phyloP scores from a whole-genome alignment of 768 basidiomycete species.

The Leucocoprinus sp. region DNA sequence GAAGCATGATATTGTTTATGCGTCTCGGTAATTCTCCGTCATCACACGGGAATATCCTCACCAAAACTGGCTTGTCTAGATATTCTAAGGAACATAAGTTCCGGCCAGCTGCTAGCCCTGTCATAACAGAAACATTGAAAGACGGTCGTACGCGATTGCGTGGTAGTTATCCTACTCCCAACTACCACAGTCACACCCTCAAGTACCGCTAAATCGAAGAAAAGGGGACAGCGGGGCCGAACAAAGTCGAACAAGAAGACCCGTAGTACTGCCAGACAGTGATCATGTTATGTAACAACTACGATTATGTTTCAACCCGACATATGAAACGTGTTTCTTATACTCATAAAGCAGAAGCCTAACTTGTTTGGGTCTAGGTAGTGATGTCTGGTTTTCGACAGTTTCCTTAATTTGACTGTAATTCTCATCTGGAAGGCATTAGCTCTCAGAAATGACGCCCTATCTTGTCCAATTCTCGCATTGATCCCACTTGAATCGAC shows the following conservation, averaged over 20 bases:
- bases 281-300: too few relatives aligned
- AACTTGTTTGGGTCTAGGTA: too few relatives aligned
- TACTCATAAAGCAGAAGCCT: too few relatives aligned
- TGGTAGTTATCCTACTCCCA: constrained; percentile 12
- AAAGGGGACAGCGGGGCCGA: constrained; percentile 9
- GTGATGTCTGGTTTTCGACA: too few relatives aligned
- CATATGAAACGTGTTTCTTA: too few relatives aligned
- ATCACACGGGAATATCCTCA: not conserved
- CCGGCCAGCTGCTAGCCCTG: constrained; percentile 16
- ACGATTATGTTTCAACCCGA: too few relatives aligned
- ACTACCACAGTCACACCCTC: constrained; percentile 7
- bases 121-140: constrained; percentile 16
- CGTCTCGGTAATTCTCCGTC: constrained; percentile 13
- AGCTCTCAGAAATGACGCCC: too few relatives aligned
- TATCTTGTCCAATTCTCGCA: too few relatives aligned
- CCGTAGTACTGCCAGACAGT: too few relatives aligned
- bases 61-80: not conserved
- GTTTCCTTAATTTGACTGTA: too few relatives aligned
- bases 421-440: too few relatives aligned
- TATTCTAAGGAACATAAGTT: constrained; percentile 18
- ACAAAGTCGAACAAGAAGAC: constrained; percentile 7
- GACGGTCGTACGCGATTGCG: constrained; percentile 14
- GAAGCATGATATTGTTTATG: constrained; percentile 14
- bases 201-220: constrained; percentile 2
- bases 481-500: too few relatives aligned